phyloP scores from a whole-genome alignment of 2,329 filamentous ascomycete genomes.

The Colletotrichum lini region DNA sequence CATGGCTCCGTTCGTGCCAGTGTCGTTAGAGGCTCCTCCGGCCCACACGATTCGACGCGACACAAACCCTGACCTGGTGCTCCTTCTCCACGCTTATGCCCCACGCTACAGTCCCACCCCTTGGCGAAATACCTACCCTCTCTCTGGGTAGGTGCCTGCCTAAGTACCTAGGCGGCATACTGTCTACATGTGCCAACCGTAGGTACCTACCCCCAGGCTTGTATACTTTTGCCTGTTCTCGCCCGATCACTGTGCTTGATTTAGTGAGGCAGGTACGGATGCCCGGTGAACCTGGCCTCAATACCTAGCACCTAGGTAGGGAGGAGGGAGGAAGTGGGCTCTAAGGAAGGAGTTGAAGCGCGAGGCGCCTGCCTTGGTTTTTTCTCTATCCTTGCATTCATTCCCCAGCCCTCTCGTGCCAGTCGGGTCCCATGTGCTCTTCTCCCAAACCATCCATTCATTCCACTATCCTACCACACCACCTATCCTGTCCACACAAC shows the following conservation, averaged over 20 bases:
- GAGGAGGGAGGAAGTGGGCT: too few species aligned
- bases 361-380: not conserved
- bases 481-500: not conserved
- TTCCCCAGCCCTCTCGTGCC: not conserved
- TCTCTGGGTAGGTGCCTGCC: too few species aligned
- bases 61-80: not conserved
- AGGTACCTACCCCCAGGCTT: too few species aligned
- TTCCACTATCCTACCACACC: not conserved
- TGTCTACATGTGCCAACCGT: too few species aligned
- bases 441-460: not conserved
- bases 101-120: not conserved
- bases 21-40: not conserved
- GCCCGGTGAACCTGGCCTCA: not conserved
- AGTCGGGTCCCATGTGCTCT: not conserved
- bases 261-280: slow-evolving; percentile 3
- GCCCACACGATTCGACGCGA: slow-evolving; percentile 12
- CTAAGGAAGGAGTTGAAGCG: not conserved
- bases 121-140: not conserved
- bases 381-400: too few species aligned
- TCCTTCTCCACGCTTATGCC: not conserved
- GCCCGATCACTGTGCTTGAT: not conserved
- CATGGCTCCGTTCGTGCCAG: slow-evolving; percentile 20
- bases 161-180: too few species aligned
- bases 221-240: not conserved
- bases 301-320: too few species aligned